Evolutionary conservation across 768 basidiomycete genomes (phyloP), one percentile per base, ranked within the genome.

Genomic region (Nidula microcarpa): DNA sequence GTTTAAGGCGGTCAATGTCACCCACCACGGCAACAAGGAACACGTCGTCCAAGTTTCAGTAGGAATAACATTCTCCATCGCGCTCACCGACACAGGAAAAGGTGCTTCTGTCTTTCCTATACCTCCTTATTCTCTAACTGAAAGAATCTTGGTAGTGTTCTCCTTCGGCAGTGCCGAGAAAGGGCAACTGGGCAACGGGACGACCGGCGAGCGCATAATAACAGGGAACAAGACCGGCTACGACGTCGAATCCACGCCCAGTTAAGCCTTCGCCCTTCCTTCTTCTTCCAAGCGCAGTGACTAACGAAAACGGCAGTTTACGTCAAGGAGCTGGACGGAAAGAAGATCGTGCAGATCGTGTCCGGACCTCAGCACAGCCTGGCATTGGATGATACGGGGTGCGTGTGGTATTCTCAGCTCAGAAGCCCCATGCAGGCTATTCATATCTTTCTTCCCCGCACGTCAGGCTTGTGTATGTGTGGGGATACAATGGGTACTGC

Each of bases 401-500:
- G 56, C 49, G 78, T 68, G 44, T 46, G 49, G 23, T 48, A 48
- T n/a, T 33, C 23, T 17, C 35, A 33, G 46, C 47, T 18, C 23
- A 30, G 23, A 30, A 30, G 23, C 23, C 23, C 23, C 23, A 4
- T 30, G 23, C 4, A 30, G 23, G 23, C 23, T 30, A 30, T 14
- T 36, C 39, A n/a, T 2, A 46, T 23, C 11, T 55, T 34, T 37
- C 33, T 34, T 23, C n/a, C n/a, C 47, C 2, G n/a, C 32, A 61
- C 36, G 44, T 23, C 55, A 92, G 91, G 1, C 67, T 85, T 49
- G 86, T 91, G 6, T 90, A 89, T 60, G 86, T 88, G 5, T 94
- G 91, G 89, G 92, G 91, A 5, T 92, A 87, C 63, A 91, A 91
- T 53, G 91, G 91, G 7, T 96, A 97, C 65, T 94, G 93, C 57